These are phyloP conservation scores for Rhizopus arrhizus DNA, from an alignment of 371 early-diverging fungal genomes.

Conservation along the genomic window DNA sequence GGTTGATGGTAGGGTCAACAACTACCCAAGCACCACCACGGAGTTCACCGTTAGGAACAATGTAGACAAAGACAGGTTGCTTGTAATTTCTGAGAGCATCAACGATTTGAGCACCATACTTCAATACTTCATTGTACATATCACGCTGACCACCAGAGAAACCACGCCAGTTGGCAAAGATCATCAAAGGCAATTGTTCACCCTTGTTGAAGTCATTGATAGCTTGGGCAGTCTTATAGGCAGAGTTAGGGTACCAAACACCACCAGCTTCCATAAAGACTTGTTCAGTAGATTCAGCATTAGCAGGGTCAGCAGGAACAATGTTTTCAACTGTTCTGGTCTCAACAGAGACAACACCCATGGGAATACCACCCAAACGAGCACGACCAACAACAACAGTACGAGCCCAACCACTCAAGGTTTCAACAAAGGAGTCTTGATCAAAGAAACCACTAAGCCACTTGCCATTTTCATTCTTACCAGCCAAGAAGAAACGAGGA, in stretches of 20 bases:
- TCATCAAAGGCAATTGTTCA: constrained; percentile 96
- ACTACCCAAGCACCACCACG: constrained; percentile 99
- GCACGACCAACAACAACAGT: constrained; percentile 90
- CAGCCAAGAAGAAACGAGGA: constrained; percentile 89
- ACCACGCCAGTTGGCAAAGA: constrained; percentile 99
- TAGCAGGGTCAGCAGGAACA: constrained; percentile 94
- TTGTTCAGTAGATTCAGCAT: constrained; percentile 86
- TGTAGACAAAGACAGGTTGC: constrained; percentile 98
- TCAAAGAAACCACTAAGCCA: constrained; percentile 93
- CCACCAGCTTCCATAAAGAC: constrained; percentile 92
- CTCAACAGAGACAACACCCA: constrained; percentile 98
- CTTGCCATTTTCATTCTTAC: constrained; percentile 68
- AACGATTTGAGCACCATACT: constrained; percentile 97
- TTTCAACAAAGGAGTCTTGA: constrained; percentile 87
- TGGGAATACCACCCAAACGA: constrained; percentile 93
- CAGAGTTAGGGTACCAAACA: constrained; percentile 98
- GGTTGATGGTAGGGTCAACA: constrained; percentile 97
- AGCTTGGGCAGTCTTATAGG: constrained; percentile 98
- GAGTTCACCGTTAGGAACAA: constrained; percentile 93
- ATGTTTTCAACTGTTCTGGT: constrained; percentile 89
- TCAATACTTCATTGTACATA: constrained; percentile 97
- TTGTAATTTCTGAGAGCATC: constrained; percentile 92
- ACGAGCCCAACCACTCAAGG: constrained; percentile 69
- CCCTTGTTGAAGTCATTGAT: constrained; percentile 98
- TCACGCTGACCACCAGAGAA: constrained; percentile 99